Conservation (phyloP, 306 rosid species). For the Parietaria judaica region DNA sequence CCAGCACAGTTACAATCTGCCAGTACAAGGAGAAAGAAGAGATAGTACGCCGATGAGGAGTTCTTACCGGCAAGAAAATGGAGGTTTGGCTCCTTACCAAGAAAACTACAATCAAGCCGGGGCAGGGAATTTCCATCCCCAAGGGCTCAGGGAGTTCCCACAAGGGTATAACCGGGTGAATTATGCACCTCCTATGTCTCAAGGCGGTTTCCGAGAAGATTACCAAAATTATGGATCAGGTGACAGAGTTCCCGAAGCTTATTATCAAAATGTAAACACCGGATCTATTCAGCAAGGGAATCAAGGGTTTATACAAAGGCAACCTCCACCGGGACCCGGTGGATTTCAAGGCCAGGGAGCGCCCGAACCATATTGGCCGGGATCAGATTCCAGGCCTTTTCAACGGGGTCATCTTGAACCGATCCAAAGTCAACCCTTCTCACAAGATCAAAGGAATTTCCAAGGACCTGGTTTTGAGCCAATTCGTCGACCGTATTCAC, state of each 20-base stretch:
- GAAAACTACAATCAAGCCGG: conserved; percentile 18
- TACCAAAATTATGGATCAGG: conserved; percentile 12
- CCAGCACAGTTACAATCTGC: conserved; percentile 21
- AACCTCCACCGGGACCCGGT: conserved; percentile 17
- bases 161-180: conserved; percentile 32
- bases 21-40: too few relatives aligned
- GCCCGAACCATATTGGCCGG: conserved; percentile 23
- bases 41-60: conserved; percentile 23
- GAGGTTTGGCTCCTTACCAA: conserved; percentile 27
- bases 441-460: too few relatives aligned
- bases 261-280: too few relatives aligned
- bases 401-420: too few relatives aligned
- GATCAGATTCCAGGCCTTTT: neutral
- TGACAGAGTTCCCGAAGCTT: too few relatives aligned
- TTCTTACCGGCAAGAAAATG: conserved; percentile 20
- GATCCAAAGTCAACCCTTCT: too few relatives aligned
- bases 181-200: conserved; percentile 39
- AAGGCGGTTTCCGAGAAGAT: conserved; percentile 19
- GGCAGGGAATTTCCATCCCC: conserved; percentile 22
- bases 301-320: neutral
- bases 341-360: conserved; percentile 25
- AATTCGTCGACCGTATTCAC: too few relatives aligned
- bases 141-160: conserved; percentile 31
- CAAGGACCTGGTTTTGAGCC: too few relatives aligned
- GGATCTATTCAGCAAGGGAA: too few relatives aligned